These are phyloP conservation scores for Dryas drummondii DNA, from an alignment of 306 rosid species.

Conservation along the genomic window DNA sequence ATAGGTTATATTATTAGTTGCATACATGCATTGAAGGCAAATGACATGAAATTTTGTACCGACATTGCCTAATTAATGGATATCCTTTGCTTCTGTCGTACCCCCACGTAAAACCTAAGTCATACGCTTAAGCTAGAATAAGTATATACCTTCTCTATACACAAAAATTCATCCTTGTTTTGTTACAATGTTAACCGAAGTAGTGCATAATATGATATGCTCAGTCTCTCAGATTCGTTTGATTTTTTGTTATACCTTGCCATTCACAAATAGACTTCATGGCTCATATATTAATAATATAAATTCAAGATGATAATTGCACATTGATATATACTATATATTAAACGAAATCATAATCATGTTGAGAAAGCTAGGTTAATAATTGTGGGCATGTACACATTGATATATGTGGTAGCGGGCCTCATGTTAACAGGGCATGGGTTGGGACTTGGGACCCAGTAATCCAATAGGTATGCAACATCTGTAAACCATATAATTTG, in stretches of 20 bases:
- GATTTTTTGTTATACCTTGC: no score
- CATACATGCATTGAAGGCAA: no score
- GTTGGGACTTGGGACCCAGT: not conserved
- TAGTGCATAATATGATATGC: no score
- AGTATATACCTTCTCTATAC: not conserved
- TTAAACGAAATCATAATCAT: not conserved
- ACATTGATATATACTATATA: not conserved
- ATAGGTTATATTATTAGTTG: no score
- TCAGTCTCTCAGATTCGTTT: no score
- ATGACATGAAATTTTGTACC: no score
- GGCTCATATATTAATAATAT: no score
- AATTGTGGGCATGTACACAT: not conserved
- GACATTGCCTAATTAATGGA: not conserved
- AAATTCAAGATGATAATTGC: not conserved
- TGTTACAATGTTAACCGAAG: no score
- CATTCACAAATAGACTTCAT: no score
- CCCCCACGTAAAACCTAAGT: not conserved
- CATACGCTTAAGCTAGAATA: not conserved
- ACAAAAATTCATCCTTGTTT: not conserved
- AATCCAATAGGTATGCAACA: not conserved
- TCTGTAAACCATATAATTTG: constrained; percentile 10
- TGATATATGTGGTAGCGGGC: not conserved
- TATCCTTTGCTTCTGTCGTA: not conserved
- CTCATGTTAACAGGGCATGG: constrained; percentile 6
- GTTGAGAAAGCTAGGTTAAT: constrained; percentile 3